phyloP scores from a whole-genome alignment of 2,329 filamentous ascomycete genomes.

The Catunica adiposa region DNA sequence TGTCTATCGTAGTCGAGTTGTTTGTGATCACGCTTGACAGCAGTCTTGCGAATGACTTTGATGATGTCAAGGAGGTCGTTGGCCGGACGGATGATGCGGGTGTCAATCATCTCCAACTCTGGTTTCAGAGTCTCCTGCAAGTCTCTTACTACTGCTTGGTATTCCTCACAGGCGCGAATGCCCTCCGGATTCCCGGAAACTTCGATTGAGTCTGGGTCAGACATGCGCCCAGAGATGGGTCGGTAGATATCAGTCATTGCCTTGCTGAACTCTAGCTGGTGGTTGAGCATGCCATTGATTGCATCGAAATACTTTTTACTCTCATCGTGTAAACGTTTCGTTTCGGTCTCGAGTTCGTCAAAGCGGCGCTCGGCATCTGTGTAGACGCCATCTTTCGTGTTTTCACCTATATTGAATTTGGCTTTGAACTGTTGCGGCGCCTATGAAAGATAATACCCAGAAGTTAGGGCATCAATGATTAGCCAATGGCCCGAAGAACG shows the following conservation, averaged over 20 bases:
- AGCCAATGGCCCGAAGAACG: background rate
- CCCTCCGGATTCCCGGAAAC: slow-evolving; percentile 81
- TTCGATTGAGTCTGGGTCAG: slow-evolving; percentile 71
- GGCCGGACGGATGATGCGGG: slow-evolving; percentile 74
- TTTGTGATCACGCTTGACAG: slow-evolving; percentile 87
- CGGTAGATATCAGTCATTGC: slow-evolving; percentile 95
- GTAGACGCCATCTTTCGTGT: slow-evolving; percentile 90
- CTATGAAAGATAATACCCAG: slow-evolving; percentile 23
- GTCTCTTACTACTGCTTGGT: slow-evolving; percentile 76
- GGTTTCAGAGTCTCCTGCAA: slow-evolving; percentile 75
- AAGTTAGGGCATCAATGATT: background rate
- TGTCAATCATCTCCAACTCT: slow-evolving; percentile 95
- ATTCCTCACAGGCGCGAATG: slow-evolving; percentile 90
- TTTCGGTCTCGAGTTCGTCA: slow-evolving; percentile 83
- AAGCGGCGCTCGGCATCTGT: slow-evolving; percentile 89
- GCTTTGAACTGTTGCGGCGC: slow-evolving; percentile 83
- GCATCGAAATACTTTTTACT: slow-evolving; percentile 94
- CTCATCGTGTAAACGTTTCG: slow-evolving; percentile 92
- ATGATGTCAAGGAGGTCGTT: slow-evolving; percentile 89
- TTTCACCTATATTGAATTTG: slow-evolving; percentile 88
- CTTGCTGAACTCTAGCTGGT: slow-evolving; percentile 97
- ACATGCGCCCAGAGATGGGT: slow-evolving; percentile 88
- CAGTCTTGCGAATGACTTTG: slow-evolving; percentile 83
- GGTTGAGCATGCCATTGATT: slow-evolving; percentile 92
- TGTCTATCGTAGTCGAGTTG: slow-evolving; percentile 91